These are phyloP conservation scores for Backusella australiensis DNA, from an alignment of 192 early-diverging fungal species.

Conservation along the genomic window DNA sequence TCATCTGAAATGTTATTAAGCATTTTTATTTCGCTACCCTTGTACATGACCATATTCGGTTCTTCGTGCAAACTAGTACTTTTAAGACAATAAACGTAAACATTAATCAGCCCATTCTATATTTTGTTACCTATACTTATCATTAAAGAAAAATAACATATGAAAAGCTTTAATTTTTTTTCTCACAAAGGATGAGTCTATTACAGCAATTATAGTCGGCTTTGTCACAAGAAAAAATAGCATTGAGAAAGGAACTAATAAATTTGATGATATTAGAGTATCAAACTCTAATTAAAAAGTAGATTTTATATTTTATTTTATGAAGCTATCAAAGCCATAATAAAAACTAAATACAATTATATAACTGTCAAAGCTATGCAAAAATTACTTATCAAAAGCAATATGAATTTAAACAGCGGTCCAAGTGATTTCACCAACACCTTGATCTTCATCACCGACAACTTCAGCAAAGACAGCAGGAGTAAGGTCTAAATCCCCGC, in stretches of 20 bases:
- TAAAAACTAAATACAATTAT: background rate
- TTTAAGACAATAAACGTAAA: too few species aligned
- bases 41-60: too few species aligned
- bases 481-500: constrained; percentile 37
- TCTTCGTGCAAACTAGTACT: too few species aligned
- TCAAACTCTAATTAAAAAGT: background rate
- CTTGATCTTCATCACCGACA: constrained; percentile 23
- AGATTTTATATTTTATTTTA: background rate
- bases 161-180: background rate
- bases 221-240: too few species aligned
- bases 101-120: too few species aligned
- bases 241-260: background rate
- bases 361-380: background rate
- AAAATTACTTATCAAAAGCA: background rate
- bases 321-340: background rate
- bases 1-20: too few species aligned
- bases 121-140: background rate
- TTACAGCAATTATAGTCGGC: background rate
- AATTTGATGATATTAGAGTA: too few species aligned
- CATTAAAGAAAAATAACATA: background rate
- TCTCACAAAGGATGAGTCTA: background rate
- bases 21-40: too few species aligned
- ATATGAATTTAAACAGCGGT: background rate
- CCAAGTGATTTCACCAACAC: constrained; percentile 43
- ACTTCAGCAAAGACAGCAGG: constrained; percentile 40